Evolutionary conservation across 1,139 yeast genomes (phyloP), one percentile per base, ranked within the genome.

Genomic region (Geotrichum siamense): DNA sequence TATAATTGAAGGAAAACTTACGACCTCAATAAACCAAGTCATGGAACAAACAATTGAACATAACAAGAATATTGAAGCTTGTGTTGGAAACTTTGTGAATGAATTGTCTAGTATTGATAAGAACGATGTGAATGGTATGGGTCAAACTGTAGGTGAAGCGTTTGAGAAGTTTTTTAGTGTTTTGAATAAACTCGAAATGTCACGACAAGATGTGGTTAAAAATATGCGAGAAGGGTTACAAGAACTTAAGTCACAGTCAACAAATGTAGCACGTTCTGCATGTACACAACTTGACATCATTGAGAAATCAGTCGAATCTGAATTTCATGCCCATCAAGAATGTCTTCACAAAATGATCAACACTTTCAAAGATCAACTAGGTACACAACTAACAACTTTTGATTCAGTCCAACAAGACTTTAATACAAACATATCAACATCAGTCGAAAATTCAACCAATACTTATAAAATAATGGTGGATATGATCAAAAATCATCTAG

Each of bases 181-280:
- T 10, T 29, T 42, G 2, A 23, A 23, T 25, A 32, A 22, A n/a
- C 31, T 42, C 4, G 38, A 31, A 23, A 12, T 4, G 3, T 37
- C 45, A 15, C 31, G 41, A 20, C 5, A 15, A 3, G 45, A 42
- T 4, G 38, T 42, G 22, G 30, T 33, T 15, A 8, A 10, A 9
- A 42, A 42, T 12, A 22, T 42, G 19, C 37, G 26, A 20, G 19
- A 23, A 12, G 45, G 45, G 3, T 38, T 42, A 15, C 30, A 42
- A 8, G 34, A 31, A 28, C 34, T 42, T 2, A 32, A 32, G n/a
- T n/a, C 28, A 13, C 41, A 34, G 23, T 31, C 38, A 20, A 12
- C 2, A 3, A 29, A 27, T 10, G 34, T 34, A 3, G 19, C 41
- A 8, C 17, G 9, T 2, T 30, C 39, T n/a, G 41, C 41, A 2